Evolutionary conservation across 257 asterid species (phyloP).

Genomic region (Nicotiana noctiflora): DNA sequence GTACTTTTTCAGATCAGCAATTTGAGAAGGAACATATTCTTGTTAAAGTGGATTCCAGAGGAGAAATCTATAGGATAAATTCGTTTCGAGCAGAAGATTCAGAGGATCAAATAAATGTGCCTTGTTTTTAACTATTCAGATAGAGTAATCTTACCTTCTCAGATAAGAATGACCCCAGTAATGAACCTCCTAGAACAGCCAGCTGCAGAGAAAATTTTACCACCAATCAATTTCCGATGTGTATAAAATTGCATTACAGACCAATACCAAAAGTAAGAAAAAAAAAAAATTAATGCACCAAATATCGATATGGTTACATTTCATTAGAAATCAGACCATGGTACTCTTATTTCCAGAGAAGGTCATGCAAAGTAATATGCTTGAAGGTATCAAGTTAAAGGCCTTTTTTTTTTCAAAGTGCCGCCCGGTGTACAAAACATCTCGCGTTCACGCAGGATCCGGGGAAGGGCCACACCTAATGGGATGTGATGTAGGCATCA

Average conservation of each 20-base stretch:
- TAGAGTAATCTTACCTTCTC: constrained; percentile 58
- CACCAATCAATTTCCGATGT: not conserved
- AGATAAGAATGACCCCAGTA: constrained; percentile 78
- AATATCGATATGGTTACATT: not conserved
- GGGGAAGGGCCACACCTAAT: too few relatives aligned
- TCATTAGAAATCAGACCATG: not conserved
- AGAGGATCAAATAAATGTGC: not conserved
- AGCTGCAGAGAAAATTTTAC: constrained; percentile 41
- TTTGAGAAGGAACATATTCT: not conserved
- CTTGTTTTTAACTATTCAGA: not conserved
- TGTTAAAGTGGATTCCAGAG: not conserved
- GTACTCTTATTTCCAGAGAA: not conserved
- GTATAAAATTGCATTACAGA: not conserved
- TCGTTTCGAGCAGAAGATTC: not conserved
- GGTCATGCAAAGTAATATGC: not conserved
- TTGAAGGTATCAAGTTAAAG: not conserved
- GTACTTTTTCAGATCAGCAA: not conserved
- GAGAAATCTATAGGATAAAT: not conserved
- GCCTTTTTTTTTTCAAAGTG: not conserved
- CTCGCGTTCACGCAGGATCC: too few relatives aligned
- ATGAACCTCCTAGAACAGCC: constrained; percentile 96
- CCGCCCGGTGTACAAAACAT: too few relatives aligned
- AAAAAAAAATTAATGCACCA: not conserved
- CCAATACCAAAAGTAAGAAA: not conserved
- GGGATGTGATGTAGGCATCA: too few relatives aligned